Percentiles rank a stretch among this genome's conserved stretches.
phyloP scores from a whole-genome alignment of 2,329 filamentous ascomycete species.

The Westerdykella sp. region DNA sequence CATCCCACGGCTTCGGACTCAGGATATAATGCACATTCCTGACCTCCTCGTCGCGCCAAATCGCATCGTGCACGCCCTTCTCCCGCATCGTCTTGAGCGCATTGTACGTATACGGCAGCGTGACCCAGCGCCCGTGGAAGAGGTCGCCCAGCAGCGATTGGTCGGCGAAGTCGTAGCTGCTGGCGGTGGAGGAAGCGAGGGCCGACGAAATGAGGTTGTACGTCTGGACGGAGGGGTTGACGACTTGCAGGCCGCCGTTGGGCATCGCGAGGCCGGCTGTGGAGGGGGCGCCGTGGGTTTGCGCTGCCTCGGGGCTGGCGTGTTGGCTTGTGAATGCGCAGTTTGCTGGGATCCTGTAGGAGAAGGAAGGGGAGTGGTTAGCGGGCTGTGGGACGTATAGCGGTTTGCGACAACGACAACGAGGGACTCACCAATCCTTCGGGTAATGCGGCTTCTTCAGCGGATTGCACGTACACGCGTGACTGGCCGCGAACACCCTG shows the following conservation, averaged over 20 bases:
- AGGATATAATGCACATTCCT: conserved; percentile 60
- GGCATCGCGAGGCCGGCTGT: conserved; percentile 51
- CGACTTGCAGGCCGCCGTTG: conserved; percentile 56
- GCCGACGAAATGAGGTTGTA: conserved; percentile 49
- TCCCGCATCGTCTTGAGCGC: conserved; percentile 55
- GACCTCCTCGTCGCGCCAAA: conserved; percentile 55
- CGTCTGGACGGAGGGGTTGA: conserved; percentile 50
- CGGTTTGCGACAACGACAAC: neutral
- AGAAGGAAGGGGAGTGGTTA: conserved; percentile 2
- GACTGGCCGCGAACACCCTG: conserved; percentile 72
- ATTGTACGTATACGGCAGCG: conserved; percentile 56
- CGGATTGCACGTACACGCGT: conserved; percentile 84
- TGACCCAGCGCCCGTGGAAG: conserved; percentile 53
- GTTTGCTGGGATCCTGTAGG: conserved; percentile 47
- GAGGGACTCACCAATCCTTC: conserved; percentile 54
- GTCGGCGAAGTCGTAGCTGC: conserved; percentile 55
- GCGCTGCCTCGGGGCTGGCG: conserved; percentile 44
- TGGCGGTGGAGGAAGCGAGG: conserved; percentile 42
- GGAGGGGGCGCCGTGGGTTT: conserved; percentile 46
- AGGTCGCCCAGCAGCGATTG: conserved; percentile 54
- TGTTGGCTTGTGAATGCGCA: conserved; percentile 59
- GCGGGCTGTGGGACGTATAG: neutral
- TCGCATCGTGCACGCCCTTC: conserved; percentile 51
- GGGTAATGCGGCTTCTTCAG: conserved; percentile 74
- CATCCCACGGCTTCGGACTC: conserved; percentile 59